Evolutionary conservation across 352 stramenopile species (phyloP), one percentile per base, ranked within the genome.

Genomic region (Phytopythium boreale): DNA sequence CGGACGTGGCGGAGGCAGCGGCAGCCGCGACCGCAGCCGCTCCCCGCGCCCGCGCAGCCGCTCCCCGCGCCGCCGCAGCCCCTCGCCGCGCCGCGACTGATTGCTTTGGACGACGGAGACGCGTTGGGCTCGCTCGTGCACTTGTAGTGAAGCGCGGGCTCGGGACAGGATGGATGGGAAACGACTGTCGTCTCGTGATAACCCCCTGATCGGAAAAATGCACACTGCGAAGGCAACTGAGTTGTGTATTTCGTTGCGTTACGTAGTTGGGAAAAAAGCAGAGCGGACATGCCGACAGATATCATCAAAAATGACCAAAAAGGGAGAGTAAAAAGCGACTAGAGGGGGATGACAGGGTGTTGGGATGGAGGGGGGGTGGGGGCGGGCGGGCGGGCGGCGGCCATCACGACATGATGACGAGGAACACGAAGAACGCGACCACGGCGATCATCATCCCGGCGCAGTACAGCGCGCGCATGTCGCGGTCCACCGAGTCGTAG

Each of bases 381-480:
- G 24, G n/a, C n/a, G 34, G 9, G 20, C 27, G 6, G 36, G 6
- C n/a, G 29, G 15, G 44, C 29, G 2, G 59, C 39, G 31, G 49
- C 22, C 14, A 41, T 66, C 80, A 90, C 43, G 79, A 75, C 29
- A 72, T 79, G 49, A 78, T 65, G 37, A 89, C 71, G 36, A 93
- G 72, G 63, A 87, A 88, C 58, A 93, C 69, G 62, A 93, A 93
- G 61, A 90, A 88, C 47, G 52, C 76, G 39, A 84, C 67, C n/a
- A 89, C 64, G 19, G 87, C 67, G 41, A 88, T 61, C 67, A 87
- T 76, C 59, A 90, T 62, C 15, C 59, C 80, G 2, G 72, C 79
- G 62, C 84, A 93, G 68, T 82, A 89, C 61, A 84, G 79, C 7
- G 80, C 69, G 34, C 84, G 84, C 68, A 84, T 82, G 64, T 93